Percentiles rank a stretch among this genome's conserved stretches.
phyloP scores from a whole-genome alignment of 225 moss, liverwort and hornwort species.

The Climacium dendroides region DNA sequence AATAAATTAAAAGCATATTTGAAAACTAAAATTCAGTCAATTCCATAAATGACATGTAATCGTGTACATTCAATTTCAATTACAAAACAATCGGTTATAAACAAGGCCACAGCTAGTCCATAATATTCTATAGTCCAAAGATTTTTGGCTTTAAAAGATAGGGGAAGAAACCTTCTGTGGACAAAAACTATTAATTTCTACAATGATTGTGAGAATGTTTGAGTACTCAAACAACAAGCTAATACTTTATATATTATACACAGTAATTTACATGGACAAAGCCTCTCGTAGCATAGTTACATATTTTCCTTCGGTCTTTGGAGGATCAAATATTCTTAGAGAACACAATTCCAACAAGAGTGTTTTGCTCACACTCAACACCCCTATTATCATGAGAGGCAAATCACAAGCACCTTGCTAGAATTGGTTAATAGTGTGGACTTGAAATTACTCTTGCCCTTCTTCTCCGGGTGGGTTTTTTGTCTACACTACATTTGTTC shows the following conservation, averaged over 20 bases:
- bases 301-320: not conserved
- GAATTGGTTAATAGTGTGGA: not conserved
- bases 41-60: not conserved
- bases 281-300: not conserved
- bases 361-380: not conserved
- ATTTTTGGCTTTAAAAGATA: too few relatives aligned
- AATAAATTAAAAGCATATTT: not conserved
- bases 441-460: not conserved
- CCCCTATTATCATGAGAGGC: not conserved
- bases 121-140: not conserved
- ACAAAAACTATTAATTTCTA: not conserved
- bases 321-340: not conserved
- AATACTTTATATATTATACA: not conserved
- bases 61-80: not conserved
- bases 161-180: too few relatives aligned
- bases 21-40: not conserved
- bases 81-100: not conserved
- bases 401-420: not conserved
- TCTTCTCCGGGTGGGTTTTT: fast-evolving
- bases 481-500: not conserved
- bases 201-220: not conserved
- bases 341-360: not conserved
- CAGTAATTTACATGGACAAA: not conserved
- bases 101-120: not conserved
- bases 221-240: not conserved